Conservation (phyloP, 768 basidiomycete genomes). For the Hirschioporus abietinus region DNA sequence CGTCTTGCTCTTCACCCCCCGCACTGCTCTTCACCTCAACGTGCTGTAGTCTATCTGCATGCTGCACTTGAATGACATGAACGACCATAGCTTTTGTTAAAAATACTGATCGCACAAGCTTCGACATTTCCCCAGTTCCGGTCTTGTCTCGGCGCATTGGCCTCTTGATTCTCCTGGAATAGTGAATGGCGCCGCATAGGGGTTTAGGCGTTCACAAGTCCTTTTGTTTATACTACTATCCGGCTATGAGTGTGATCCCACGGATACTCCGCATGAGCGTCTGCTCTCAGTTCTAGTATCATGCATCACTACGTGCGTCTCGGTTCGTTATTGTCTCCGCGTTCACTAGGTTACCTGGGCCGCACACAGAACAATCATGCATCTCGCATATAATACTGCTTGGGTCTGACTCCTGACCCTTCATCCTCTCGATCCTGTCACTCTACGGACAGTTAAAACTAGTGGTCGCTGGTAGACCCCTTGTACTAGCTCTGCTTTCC, state of each 20-base stretch:
- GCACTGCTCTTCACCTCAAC: neutral
- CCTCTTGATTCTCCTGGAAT: neutral
- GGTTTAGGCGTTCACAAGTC: neutral
- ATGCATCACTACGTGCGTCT: neutral
- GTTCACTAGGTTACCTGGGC: neutral
- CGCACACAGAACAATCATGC: neutral
- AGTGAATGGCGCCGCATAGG: neutral
- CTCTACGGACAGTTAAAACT: neutral
- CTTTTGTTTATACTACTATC: neutral
- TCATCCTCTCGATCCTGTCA: constrained; percentile 1
- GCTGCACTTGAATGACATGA: neutral
- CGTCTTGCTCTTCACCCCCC: neutral
- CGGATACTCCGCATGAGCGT: neutral
- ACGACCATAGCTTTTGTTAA: neutral
- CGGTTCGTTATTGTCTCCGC: neutral
- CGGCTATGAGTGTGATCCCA: neutral
- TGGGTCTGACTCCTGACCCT: neutral
- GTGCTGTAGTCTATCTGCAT: neutral
- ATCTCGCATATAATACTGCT: neutral
- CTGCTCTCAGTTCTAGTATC: neutral
- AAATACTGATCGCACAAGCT: neutral
- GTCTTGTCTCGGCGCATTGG: neutral
- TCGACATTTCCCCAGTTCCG: neutral
- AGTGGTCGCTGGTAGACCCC: neutral
- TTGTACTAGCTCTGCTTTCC: neutral